Percentiles rank a stretch among this genome's conserved stretches.
Evolutionary conservation across 192 early-diverging fungal genomes (phyloP).

Genomic region (Backusella liffmaniae): DNA sequence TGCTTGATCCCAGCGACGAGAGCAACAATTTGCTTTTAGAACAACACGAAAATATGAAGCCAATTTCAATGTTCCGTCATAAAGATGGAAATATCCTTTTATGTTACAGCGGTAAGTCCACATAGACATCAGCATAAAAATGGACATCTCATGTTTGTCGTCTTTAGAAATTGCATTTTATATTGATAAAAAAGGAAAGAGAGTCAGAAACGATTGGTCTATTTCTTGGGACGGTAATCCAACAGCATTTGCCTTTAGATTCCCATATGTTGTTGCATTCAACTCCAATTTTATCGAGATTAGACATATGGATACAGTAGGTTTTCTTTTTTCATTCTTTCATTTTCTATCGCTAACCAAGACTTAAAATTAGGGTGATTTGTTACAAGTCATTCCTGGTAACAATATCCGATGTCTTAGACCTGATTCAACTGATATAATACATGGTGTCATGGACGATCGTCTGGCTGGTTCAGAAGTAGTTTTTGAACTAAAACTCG

Average conservation of each 20-base stretch:
- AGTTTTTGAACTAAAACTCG: conserved; percentile 23
- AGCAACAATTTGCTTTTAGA: conserved; percentile 74
- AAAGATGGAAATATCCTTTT: conserved; percentile 78
- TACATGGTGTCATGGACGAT: conserved; percentile 48
- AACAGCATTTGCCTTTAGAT: conserved; percentile 72
- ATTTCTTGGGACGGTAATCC: conserved; percentile 89
- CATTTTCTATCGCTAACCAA: background rate
- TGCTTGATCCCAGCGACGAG: conserved; percentile 82
- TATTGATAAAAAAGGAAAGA: conserved; percentile 82
- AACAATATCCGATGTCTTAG: conserved; percentile 58
- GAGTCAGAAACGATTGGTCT: conserved; percentile 71
- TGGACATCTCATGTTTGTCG: background rate
- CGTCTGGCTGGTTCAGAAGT: conserved; percentile 13
- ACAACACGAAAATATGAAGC: conserved; percentile 70
- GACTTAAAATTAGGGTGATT: conserved; percentile 38
- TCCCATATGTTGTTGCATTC: conserved; percentile 90
- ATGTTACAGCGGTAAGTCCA: conserved; percentile 80
- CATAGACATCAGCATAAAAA: background rate
- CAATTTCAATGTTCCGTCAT: conserved; percentile 82
- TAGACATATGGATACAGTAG: conserved; percentile 74
- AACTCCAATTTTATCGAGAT: conserved; percentile 90
- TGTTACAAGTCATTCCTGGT: conserved; percentile 53
- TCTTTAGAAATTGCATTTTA: conserved; percentile 84
- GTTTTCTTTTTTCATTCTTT: background rate
- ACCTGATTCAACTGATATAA: conserved; percentile 41